Percentiles rank a stretch among this genome's conserved stretches.
phyloP scores from a whole-genome alignment of 1,284 basidiomycete genomes.

The Trichosporon sp. region DNA sequence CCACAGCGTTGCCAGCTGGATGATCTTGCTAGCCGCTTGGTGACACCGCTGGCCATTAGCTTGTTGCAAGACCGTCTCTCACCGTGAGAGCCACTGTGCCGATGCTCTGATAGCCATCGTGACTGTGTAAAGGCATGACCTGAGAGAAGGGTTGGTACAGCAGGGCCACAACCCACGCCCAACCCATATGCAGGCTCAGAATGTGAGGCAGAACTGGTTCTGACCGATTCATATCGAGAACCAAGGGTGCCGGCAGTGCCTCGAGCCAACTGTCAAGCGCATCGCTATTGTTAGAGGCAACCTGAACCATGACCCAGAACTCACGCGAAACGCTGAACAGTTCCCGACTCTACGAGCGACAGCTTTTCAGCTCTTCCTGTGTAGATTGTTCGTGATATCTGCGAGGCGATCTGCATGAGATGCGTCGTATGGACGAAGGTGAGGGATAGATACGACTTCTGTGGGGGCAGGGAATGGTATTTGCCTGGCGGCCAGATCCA shows the following conservation, averaged over 20 bases:
- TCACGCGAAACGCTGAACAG: slow-evolving; percentile 19
- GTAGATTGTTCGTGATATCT: slow-evolving; percentile 27
- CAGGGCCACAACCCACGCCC: slow-evolving; percentile 68
- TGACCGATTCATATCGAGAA: slow-evolving; percentile 59
- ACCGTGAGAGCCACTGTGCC: slow-evolving; percentile 28
- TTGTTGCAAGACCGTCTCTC: not conserved
- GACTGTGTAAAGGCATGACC: slow-evolving; percentile 17
- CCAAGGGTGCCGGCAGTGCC: slow-evolving; percentile 60
- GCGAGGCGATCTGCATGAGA: slow-evolving; percentile 23
- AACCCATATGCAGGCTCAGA: slow-evolving; percentile 66
- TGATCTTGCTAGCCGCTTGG: slow-evolving; percentile 67
- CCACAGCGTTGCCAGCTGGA: slow-evolving; percentile 65
- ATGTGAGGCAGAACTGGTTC: slow-evolving; percentile 64
- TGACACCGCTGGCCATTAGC: slow-evolving; percentile 60
- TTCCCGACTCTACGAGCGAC: slow-evolving; percentile 23
- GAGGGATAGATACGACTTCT: slow-evolving; percentile 25
- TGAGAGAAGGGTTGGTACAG: slow-evolving; percentile 64
- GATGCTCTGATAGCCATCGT: slow-evolving; percentile 2
- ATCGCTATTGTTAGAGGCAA: slow-evolving; percentile 15
- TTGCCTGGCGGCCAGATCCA: slow-evolving; percentile 36
- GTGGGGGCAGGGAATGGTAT: slow-evolving; percentile 15
- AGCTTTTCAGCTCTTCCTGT: slow-evolving; percentile 21
- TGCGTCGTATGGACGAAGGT: slow-evolving; percentile 25
- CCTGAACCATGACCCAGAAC: not conserved
- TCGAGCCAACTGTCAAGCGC: slow-evolving; percentile 67